phyloP scores from a whole-genome alignment of 169 alveolate genomes.

The Eimeria nieschulzi region DNA sequence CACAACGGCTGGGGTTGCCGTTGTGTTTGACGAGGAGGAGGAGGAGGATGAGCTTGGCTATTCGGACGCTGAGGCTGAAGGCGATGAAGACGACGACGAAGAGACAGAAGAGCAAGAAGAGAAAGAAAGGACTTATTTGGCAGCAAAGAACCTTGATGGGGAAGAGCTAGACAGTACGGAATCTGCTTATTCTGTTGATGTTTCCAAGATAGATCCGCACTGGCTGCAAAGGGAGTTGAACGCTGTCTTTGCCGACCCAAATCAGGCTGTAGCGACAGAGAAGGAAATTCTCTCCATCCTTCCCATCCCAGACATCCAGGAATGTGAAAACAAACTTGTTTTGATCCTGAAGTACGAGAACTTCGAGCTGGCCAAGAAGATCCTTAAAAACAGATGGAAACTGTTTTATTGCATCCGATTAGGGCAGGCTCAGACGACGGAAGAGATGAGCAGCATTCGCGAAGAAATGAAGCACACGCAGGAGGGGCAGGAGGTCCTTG shows the following conservation, averaged over 20 bases:
- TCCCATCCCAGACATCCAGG: constrained; percentile 90
- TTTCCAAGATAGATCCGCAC: constrained; percentile 92
- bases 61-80: constrained; percentile 72
- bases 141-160: constrained; percentile 60
- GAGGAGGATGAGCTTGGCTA: constrained; percentile 79
- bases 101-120: constrained; percentile 81
- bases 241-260: constrained; percentile 86
- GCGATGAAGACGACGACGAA: constrained; percentile 77
- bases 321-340: constrained; percentile 93
- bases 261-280: constrained; percentile 90
- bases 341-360: constrained; percentile 92
- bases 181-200: constrained; percentile 84
- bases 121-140: constrained; percentile 58
- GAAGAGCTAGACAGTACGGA: constrained; percentile 79
- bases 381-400: constrained; percentile 89
- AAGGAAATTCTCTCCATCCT: constrained; percentile 85
- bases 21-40: constrained; percentile 79
- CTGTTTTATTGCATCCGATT: constrained; percentile 93
- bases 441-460: constrained; percentile 85
- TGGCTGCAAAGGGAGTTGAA: constrained; percentile 96
- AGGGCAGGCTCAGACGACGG: constrained; percentile 95
- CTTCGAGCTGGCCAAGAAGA: constrained; percentile 90
- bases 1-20: constrained; percentile 78
- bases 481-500: constrained; percentile 90
- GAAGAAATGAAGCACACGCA: constrained; percentile 83